Evolutionary conservation across 108 stramenopile genomes (phyloP), one percentile per base, ranked within the genome.

Genomic region (Pseudonitzschia pungens): DNA sequence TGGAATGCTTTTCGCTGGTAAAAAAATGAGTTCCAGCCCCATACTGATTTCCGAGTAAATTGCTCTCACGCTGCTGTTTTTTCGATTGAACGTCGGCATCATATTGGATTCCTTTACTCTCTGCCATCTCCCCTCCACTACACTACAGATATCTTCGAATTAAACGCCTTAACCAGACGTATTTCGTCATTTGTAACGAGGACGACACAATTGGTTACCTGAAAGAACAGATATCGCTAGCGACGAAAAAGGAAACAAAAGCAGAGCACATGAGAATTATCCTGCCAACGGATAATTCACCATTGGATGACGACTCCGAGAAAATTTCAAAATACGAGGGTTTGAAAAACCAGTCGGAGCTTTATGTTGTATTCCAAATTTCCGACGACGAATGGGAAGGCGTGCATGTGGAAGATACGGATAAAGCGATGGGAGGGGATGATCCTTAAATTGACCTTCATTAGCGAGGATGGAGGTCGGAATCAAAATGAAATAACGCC

Each of bases 111-210:
- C 24, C 29, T 26, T n/a, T 27, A 3, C 27, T 26, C 20, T 56
- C 55, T 56, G 26, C 26, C 55, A 26, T 20, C 55, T 20, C 42
- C 42, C 11, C 42, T 22, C 55, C 20, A 20, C 55, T 56, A 26
- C n/a, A 15, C 27, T 70, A 20, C 3, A 88, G 83, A 54, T 80
- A 85, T 68, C 65, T 89, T 26, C 83, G 84, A 24, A 75, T 87
- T 59, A 85, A 87, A 70, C 74, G 86, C 67, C 68, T 60, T 14
- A 87, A 87, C 68, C 84, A 87, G 74, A 84, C 84, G n/a, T 89
- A 78, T 69, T 89, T 87, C 75, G 68, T 89, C 55, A 73, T 68
- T 42, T 79, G 82, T 63, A 63, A 81, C 20, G 72, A 82, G 43
- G 63, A 78, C 21, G 75, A 85, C 26, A 87, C 84, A 31, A 65